phyloP scores from a whole-genome alignment of 192 early-diverging fungal species.

The Coemansia sp. region DNA sequence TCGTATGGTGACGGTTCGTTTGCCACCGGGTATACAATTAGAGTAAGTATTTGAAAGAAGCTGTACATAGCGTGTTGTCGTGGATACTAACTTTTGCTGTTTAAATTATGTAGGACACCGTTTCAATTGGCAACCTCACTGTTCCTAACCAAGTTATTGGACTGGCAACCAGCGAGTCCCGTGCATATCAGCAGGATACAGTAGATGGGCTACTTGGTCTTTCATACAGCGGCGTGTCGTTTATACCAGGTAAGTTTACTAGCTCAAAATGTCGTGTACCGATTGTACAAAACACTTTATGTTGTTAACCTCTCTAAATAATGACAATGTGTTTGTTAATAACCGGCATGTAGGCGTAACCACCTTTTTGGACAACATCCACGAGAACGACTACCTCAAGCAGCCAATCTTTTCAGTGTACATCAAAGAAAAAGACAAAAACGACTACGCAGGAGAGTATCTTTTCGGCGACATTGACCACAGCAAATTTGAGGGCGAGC shows the following conservation, averaged over 20 bases:
- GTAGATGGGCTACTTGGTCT: constrained; percentile 72
- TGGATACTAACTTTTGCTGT: background rate
- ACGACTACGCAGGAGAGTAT: constrained; percentile 58
- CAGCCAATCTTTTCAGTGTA: constrained; percentile 73
- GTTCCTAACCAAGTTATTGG: constrained; percentile 64
- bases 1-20: constrained; percentile 66
- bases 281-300: background rate
- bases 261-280: background rate
- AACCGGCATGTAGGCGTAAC: constrained; percentile 38
- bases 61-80: background rate
- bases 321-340: background rate
- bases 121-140: constrained; percentile 58
- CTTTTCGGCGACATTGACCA: constrained; percentile 62
- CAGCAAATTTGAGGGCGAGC: constrained; percentile 51
- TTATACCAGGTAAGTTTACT: constrained; percentile 50
- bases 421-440: constrained; percentile 56
- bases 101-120: constrained; percentile 44
- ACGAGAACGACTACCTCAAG: constrained; percentile 57
- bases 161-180: constrained; percentile 60
- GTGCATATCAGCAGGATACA: constrained; percentile 57
- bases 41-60: constrained; percentile 17
- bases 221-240: constrained; percentile 57
- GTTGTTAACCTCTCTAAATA: background rate
- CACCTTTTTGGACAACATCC: constrained; percentile 57
- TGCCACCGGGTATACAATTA: constrained; percentile 46